Conservation (phyloP, 805 yeast species). For the Millerago galiae region DNA sequence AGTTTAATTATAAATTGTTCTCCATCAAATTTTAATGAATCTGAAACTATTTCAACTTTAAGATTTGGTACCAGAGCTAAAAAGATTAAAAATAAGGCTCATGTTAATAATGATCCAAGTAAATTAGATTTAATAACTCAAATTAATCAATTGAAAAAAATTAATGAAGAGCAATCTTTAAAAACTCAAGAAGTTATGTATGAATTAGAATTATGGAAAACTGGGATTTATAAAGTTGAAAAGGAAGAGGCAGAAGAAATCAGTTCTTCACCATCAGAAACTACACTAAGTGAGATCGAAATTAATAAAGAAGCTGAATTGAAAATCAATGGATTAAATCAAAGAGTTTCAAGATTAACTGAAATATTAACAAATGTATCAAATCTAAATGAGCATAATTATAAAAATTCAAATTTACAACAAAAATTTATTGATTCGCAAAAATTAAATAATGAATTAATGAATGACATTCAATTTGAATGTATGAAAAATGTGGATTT, state of each 20-base stretch:
- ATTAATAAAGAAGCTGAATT: background rate
- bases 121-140: slow-evolving; percentile 16
- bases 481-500: slow-evolving; percentile 30
- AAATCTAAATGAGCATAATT: background rate
- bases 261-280: background rate
- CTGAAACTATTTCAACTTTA: slow-evolving; percentile 65
- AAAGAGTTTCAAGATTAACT: slow-evolving; percentile 13
- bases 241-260: background rate
- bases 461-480: slow-evolving; percentile 22
- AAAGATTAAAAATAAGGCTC: slow-evolving; percentile 57
- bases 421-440: slow-evolving; percentile 16
- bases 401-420: background rate
- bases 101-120: slow-evolving; percentile 38
- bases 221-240: slow-evolving; percentile 10
- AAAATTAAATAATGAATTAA: slow-evolving; percentile 13
- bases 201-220: slow-evolving; percentile 21
- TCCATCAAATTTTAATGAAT: slow-evolving; percentile 46
- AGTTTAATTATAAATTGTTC: slow-evolving; percentile 70
- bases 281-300: background rate
- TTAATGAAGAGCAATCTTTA: slow-evolving; percentile 14
- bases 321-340: slow-evolving; percentile 3
- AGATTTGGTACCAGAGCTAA: slow-evolving; percentile 74
- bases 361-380: slow-evolving; percentile 12
- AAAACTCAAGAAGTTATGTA: slow-evolving; percentile 12
- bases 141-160: slow-evolving; percentile 15